phyloP scores from a whole-genome alignment of 148 eudicot species.

The Vaccinium myrtillus region DNA sequence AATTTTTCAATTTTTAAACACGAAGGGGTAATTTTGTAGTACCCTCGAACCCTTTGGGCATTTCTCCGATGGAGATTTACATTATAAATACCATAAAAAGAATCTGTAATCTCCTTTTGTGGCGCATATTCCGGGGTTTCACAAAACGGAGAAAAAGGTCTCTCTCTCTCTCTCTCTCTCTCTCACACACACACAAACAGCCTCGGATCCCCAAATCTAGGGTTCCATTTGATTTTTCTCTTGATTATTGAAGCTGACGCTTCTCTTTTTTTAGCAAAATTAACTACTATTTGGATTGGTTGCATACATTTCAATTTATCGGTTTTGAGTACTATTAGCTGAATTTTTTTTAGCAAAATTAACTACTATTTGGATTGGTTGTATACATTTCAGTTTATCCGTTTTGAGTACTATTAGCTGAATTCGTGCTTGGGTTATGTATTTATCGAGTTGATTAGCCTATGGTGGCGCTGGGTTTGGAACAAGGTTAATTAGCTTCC shows the following conservation, averaged over 20 bases:
- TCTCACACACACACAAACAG: not conserved
- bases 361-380: not conserved
- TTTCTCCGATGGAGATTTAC: not conserved
- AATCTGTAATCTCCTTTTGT: not conserved
- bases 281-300: not conserved
- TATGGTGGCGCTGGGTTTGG: not conserved
- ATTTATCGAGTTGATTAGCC: not conserved
- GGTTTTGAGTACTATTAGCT: not conserved
- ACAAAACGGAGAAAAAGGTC: conserved; percentile 33
- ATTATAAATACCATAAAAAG: not conserved
- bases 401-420: not conserved
- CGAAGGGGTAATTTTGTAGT: not conserved
- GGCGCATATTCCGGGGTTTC: conserved; percentile 30
- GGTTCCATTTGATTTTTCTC: conserved; percentile 16
- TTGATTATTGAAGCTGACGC: not conserved
- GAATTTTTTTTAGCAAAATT: not conserved
- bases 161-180: conserved; percentile 16
- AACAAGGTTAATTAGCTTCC: not conserved
- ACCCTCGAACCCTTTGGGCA: not conserved
- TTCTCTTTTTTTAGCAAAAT: no score
- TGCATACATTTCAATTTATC: not conserved
- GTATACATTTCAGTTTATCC: not conserved
- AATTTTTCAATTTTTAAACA: not conserved
- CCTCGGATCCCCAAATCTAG: conserved; percentile 57
- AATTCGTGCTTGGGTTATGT: not conserved